Evolutionary conservation across 139 green algal genomes (phyloP), one percentile per base, ranked within the genome.

Genomic region (Chlamydomonas sp.): DNA sequence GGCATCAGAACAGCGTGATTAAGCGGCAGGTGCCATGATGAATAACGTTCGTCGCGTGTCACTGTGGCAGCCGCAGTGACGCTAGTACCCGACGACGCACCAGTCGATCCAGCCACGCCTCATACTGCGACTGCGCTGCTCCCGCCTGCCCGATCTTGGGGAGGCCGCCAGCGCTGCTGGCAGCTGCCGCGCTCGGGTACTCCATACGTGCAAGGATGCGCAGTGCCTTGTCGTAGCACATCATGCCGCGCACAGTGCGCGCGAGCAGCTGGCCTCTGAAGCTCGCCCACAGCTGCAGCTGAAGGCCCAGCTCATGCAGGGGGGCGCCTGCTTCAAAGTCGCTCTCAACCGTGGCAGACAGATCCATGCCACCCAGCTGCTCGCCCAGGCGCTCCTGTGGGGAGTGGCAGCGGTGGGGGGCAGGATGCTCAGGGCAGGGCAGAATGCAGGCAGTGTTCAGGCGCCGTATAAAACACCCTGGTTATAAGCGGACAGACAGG

Each of bases 211-310:
- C 68, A 54, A 82, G 63, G 37, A 79, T 58, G 2, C 65, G 63
- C 48, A 96, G 77, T 26, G 83, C 86, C 67, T 77, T 77, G 47
- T 87, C 81, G 69, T 90, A 88, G 13, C 81, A 60, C 85, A 92
- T 92, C 86, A 92, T 92, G 67, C 86, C 85, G 28, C 58, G 58
- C 71, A 79, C 76, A 8, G 76, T 82, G 68, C 76, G 72, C 30
- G 73, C 60, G 10, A 68, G 60, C n/a, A 93, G 83, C 81, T 96
- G 90, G 26, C 87, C 88, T 3, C 90, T 64, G 54, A 64, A 64
- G 54, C 54, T 64, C 33, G 90, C 90, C 90, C 90, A 96, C 73
- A 91, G 66, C 57, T 81, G 72, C 50, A 80, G 65, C 64, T 84
- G 74, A 39, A 77, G 34, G 1, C 58, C 47, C 50, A 72, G 64